Evolutionary conservation across 345 rosid species (phyloP), one percentile per base, ranked within the genome.

Genomic region (Brassica napus): DNA sequence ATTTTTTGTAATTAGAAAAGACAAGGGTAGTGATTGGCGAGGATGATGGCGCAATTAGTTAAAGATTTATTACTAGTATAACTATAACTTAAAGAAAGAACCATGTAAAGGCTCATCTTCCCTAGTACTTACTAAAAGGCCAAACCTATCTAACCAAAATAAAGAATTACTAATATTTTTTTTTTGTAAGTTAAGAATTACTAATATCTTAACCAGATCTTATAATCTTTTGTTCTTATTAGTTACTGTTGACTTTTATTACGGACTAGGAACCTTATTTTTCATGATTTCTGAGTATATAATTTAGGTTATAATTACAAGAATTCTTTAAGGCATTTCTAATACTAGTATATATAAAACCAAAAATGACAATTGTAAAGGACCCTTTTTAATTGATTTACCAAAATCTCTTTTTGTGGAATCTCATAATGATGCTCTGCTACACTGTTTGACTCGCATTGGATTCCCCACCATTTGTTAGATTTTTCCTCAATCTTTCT

Each of bases 381-480:
- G 8, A 2, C 47, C 57, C 57, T 49, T 49, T 49, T 49, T 35
- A 5, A 12, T 49, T 23, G 28, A 52, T 37, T 65, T 31, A 67
- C 54, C 10, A 57, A 32, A 73, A 44, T 47, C 71, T 74, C 65
- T 52, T 68, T 68, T 60, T 52, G 64, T 42, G 80, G 83, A 80
- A 80, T 75, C 73, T 75, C 80, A 81, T 81, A 65, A 81, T 81
- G 80, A 75, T 71, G 77, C 67, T 75, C 69, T 71, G 76, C 55
- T 30, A 68, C 66, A 57, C 55, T 15, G 57, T 80, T 73, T 80
- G 76, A 80, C 83, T 75, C 77, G 58, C 28, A 26, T 80, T 64
- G 80, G 83, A 31, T 57, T 80, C 76, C 64, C 1, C 62, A 70
- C 67, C 62, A 54, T 75, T 74, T 8, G 72, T 69, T 75, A 70